Evolutionary conservation across 2,329 filamentous ascomycete species (phyloP).

Genomic region (Xylariaceae sp.): DNA sequence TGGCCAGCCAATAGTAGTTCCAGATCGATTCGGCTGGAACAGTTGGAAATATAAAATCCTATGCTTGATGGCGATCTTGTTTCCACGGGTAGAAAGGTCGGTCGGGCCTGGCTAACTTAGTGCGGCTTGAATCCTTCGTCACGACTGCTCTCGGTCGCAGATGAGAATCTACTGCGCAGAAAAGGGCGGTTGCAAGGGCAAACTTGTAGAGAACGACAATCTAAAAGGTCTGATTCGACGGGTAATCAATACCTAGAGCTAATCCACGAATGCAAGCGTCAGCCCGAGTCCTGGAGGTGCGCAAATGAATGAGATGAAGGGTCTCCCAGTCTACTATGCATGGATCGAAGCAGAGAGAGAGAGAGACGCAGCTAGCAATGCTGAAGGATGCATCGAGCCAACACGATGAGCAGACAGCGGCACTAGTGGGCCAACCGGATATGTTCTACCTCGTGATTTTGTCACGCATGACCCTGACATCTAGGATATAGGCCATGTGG

Average conservation of each 20-base stretch:
- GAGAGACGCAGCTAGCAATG: conserved; percentile 1
- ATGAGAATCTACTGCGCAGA: not conserved
- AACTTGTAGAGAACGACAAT: conserved; percentile 1
- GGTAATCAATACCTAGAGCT: conserved; percentile 9
- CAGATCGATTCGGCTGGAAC: conserved; percentile 2
- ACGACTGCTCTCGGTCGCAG: not conserved
- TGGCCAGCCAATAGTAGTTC: conserved; percentile 1
- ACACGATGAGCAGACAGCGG: not conserved
- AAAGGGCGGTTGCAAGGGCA: conserved; percentile 7
- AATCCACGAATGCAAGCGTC: conserved; percentile 8
- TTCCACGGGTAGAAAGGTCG: conserved; percentile 5
- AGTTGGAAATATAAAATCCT: conserved; percentile 4
- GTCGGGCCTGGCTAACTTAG: not conserved
- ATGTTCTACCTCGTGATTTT: not conserved
- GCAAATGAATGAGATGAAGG: conserved; percentile 6
- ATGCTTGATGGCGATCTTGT: conserved; percentile 6
- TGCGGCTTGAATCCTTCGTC: conserved; percentile 6
- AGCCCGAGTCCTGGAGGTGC: conserved; percentile 8
- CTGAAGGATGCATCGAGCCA: not conserved
- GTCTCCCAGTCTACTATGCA: conserved; percentile 5
- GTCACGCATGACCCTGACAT: conserved; percentile 5
- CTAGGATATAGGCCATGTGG: not conserved
- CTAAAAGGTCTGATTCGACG: conserved; percentile 4
- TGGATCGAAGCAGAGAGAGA: not conserved
- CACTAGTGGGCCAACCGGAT: conserved; percentile 1